Conservation (phyloP, 306 rosid species). For the Argentina anserina region DNA sequence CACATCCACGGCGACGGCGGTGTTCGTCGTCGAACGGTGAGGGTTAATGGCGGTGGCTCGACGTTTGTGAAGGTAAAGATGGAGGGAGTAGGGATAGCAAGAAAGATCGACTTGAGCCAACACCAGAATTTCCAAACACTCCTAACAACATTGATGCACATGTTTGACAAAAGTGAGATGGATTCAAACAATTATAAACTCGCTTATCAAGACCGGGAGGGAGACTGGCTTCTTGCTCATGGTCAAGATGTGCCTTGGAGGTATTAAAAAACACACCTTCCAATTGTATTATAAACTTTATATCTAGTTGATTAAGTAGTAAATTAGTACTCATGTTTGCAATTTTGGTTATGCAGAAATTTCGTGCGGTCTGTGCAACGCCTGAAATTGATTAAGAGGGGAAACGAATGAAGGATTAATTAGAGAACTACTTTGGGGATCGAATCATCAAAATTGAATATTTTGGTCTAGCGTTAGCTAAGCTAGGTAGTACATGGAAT, state of each 20-base stretch:
- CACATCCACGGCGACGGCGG: slow-evolving; percentile 8
- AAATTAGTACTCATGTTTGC: background rate
- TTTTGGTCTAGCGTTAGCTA: background rate
- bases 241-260: slow-evolving; percentile 75
- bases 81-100: slow-evolving; percentile 83
- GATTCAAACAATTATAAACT: slow-evolving; percentile 42
- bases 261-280: slow-evolving; percentile 20
- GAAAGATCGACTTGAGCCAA: slow-evolving; percentile 59
- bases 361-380: slow-evolving; percentile 53
- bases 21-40: slow-evolving; percentile 13
- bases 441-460: background rate
- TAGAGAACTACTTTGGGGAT: background rate
- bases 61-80: slow-evolving; percentile 76
- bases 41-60: slow-evolving; percentile 4
- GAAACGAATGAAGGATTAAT: background rate
- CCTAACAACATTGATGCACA: slow-evolving; percentile 47
- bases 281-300: background rate
- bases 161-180: slow-evolving; percentile 64
- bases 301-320: background rate
- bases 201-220: slow-evolving; percentile 64
- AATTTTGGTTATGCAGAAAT: slow-evolving; percentile 36
- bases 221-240: slow-evolving; percentile 80
- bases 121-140: slow-evolving; percentile 54
- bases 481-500: background rate
- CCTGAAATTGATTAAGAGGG: slow-evolving; percentile 53